Evolutionary conservation across 495 filamentous ascomycete genomes (phyloP), one percentile per base, ranked within the genome.

Genomic region (Pyrenula aspistea): DNA sequence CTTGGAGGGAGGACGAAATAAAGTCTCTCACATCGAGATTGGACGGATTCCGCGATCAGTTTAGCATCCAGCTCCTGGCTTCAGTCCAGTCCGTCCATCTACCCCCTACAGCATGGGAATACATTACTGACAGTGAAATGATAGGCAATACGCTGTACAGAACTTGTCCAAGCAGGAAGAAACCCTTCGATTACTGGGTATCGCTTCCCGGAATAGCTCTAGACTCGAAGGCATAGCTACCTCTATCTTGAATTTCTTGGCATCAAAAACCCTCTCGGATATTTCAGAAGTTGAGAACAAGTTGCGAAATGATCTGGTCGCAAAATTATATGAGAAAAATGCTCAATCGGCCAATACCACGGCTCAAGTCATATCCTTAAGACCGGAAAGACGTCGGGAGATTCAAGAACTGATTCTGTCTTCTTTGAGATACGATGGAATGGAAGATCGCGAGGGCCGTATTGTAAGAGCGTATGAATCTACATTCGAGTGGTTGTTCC

Each of bases 401-500:
- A 24, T 72, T 65, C 49, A 53, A 61, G 10, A 56, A 48, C 3
- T 66, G 66, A 59, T 52, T 19, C 50, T 52, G n/a, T 8, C 50
- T 20, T 10, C 19, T 4, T 52, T 52, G 50, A 52, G 20, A 20
- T 52, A 52, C 20, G 8, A 52, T 8, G 50, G 22, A 52, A 52
- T 52, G n/a, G 19, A 52, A 24, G 19, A 52, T 52, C 50, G 50
- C 10, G 19, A 52, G 50, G 50, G 22, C 10, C 19, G 22, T 10
- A 52, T 52, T 21, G n/a, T 19, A 20, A 49, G 56, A 15, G 54
- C 59, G 42, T 42, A 42, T 15, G 31, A 42, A 42, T 42, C 58
- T 57, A 71, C 67, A 11, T 67, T 66, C 52, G 47, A 58, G 22
- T 69, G 68, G 67, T 57, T 71, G 10, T 57, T 67, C 12, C 55